A percentile compares a stretch with the other conserved stretches of the same genome.
Evolutionary conservation across 352 stramenopile genomes (phyloP).

Genomic region (Globisporangium middletonii): DNA sequence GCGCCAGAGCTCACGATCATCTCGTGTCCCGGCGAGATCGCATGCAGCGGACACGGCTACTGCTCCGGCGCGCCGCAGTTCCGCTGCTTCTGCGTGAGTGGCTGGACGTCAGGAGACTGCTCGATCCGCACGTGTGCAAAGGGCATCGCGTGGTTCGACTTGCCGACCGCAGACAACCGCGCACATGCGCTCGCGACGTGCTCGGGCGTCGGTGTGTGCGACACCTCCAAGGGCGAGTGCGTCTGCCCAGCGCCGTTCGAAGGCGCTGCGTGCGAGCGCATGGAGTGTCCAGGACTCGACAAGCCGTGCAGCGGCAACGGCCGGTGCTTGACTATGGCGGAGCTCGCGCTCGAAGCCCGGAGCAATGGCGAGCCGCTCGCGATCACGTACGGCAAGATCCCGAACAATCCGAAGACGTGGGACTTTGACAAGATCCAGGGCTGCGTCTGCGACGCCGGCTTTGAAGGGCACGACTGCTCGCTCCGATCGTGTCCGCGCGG

Average conservation of each 20-base stretch:
- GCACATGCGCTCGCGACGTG: conserved; percentile 50
- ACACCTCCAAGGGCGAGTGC: conserved; percentile 55
- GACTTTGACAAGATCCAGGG: conserved; percentile 86
- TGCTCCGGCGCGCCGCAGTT: conserved; percentile 65
- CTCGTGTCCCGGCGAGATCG: conserved; percentile 47
- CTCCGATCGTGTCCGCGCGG: conserved; percentile 50
- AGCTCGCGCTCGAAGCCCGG: conserved; percentile 42
- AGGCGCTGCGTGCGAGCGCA: conserved; percentile 60
- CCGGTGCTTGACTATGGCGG: conserved; percentile 61
- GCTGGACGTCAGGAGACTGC: conserved; percentile 64
- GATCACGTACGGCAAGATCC: conserved; percentile 58
- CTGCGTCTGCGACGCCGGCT: conserved; percentile 84
- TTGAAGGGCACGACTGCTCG: conserved; percentile 79
- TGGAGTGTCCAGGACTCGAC: conserved; percentile 60
- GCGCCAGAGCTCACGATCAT: conserved; percentile 41
- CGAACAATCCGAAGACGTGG: conserved; percentile 73
- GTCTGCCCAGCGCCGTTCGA: conserved; percentile 55
- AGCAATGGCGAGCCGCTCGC: conserved; percentile 44
- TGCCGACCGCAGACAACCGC: conserved; percentile 40
- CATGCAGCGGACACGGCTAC: conserved; percentile 71
- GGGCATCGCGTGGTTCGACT: conserved; percentile 67
- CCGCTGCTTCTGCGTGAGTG: conserved; percentile 54
- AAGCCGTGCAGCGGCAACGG: conserved; percentile 52
- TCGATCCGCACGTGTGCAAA: conserved; percentile 57
- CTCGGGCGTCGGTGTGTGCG: conserved; percentile 65